phyloP scores from a whole-genome alignment of 139 green algal species.

The Zygnema cylindricum region DNA sequence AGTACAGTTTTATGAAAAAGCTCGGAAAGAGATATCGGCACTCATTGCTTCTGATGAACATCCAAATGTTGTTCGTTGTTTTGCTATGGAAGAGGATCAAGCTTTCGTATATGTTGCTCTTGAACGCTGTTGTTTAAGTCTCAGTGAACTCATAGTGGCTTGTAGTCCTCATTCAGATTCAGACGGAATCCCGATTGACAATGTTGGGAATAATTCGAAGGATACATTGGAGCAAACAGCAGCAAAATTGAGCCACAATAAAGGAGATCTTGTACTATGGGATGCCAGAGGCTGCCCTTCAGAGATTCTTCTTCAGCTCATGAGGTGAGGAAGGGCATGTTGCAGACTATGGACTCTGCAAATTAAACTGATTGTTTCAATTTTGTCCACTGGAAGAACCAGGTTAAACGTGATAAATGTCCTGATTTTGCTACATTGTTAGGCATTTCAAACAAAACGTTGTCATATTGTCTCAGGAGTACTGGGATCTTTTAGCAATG shows the following conservation, averaged over 20 bases:
- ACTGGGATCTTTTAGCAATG: too few species aligned
- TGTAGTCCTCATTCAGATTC: slow-evolving; percentile 16
- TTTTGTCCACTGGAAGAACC: too few species aligned
- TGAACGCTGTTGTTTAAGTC: slow-evolving; percentile 80
- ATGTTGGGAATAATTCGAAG: neutral
- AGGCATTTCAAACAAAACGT: too few species aligned
- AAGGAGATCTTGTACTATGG: slow-evolving; percentile 15
- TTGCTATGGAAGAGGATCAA: slow-evolving; percentile 95
- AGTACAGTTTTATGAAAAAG: slow-evolving; percentile 66
- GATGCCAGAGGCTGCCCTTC: slow-evolving; percentile 22
- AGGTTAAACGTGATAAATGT: too few species aligned
- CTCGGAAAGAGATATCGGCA: slow-evolving; percentile 89
- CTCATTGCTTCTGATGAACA: slow-evolving; percentile 94
- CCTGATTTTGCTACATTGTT: too few species aligned
- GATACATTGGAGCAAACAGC: neutral
- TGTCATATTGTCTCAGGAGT: too few species aligned
- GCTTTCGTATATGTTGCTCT: slow-evolving; percentile 98
- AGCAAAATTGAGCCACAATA: neutral
- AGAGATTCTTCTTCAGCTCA: slow-evolving; percentile 39
- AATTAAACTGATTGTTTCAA: too few species aligned
- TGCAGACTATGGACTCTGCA: too few species aligned
- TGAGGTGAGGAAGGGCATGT: too few species aligned
- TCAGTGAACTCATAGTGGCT: slow-evolving; percentile 65
- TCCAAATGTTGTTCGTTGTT: slow-evolving; percentile 91
- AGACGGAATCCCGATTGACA: neutral